A percentile compares a stretch with the other conserved stretches of the same genome.
These are phyloP conservation scores for Pichia membranifaciens DNA, from an alignment of 805 yeast genomes.

Conservation along the genomic window DNA sequence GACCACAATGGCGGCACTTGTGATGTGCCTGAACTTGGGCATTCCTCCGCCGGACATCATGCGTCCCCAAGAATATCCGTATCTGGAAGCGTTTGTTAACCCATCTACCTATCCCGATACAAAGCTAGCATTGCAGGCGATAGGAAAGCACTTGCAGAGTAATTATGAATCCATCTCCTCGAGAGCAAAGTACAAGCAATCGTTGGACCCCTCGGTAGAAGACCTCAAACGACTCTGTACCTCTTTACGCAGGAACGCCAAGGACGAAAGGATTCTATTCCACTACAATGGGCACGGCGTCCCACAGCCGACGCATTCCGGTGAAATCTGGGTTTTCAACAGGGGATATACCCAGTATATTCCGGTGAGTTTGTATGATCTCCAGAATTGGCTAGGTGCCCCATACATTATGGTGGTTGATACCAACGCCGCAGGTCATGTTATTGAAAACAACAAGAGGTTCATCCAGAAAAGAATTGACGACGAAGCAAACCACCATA, in stretches of 20 bases:
- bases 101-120: constrained; percentile 78
- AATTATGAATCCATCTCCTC: constrained; percentile 87
- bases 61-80: constrained; percentile 90
- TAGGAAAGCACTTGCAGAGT: constrained; percentile 79
- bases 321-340: constrained; percentile 98
- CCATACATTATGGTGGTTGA: constrained; percentile 95
- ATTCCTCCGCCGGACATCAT: constrained; percentile 96
- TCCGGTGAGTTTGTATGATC: constrained; percentile 90
- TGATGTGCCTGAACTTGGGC: constrained; percentile 84
- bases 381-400: constrained; percentile 97
- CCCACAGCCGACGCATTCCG: constrained; percentile 92
- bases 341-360: constrained; percentile 96
- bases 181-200: constrained; percentile 84
- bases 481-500: constrained; percentile 66
- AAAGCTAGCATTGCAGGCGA: constrained; percentile 83
- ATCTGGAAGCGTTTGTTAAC: constrained; percentile 88
- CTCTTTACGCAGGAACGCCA: constrained; percentile 80
- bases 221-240: constrained; percentile 90
- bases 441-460: constrained; percentile 80
- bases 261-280: constrained; percentile 87
- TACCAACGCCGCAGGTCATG: constrained; percentile 91
- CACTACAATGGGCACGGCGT: constrained; percentile 99
- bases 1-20: constrained; percentile 89
- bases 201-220: constrained; percentile 91
- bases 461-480: constrained; percentile 86